Evolutionary conservation across 164 flowering plant species (phyloP).

Genomic region (Dillenia suffruticosa): DNA sequence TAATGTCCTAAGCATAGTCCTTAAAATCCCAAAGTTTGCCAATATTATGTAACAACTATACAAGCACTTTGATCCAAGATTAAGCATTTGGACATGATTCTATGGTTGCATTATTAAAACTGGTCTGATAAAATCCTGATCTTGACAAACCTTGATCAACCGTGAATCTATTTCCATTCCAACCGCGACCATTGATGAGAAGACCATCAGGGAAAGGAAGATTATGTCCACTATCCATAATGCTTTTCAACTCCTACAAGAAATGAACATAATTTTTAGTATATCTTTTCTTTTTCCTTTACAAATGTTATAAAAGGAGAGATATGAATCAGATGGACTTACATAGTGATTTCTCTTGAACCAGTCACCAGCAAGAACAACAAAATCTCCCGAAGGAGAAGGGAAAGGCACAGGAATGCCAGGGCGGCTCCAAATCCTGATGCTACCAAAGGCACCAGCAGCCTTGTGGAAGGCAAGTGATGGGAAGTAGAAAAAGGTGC

Average conservation of each 20-base stretch:
- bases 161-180: slow-evolving; percentile 76
- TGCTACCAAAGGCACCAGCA: slow-evolving; percentile 84
- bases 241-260: slow-evolving; percentile 46
- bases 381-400: slow-evolving; percentile 74
- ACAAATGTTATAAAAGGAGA: no score
- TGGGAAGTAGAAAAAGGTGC: slow-evolving; percentile 85
- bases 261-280: neutral
- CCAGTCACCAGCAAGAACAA: slow-evolving; percentile 88
- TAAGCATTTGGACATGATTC: no score
- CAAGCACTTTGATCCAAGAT: no score
- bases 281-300: no score
- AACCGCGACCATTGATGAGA: slow-evolving; percentile 91
- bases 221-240: slow-evolving; percentile 58
- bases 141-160: slow-evolving; percentile 66
- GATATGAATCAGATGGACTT: slow-evolving; percentile 7
- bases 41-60: no score
- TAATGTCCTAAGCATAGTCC: no score
- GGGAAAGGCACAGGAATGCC: slow-evolving; percentile 90
- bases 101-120: no score
- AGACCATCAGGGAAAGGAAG: slow-evolving; percentile 91
- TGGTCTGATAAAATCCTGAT: no score
- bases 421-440: slow-evolving; percentile 76
- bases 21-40: no score
- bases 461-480: slow-evolving; percentile 84
- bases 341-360: slow-evolving; percentile 71